phyloP scores from a whole-genome alignment of 768 basidiomycete genomes.

The Psilocybe tampanensis region DNA sequence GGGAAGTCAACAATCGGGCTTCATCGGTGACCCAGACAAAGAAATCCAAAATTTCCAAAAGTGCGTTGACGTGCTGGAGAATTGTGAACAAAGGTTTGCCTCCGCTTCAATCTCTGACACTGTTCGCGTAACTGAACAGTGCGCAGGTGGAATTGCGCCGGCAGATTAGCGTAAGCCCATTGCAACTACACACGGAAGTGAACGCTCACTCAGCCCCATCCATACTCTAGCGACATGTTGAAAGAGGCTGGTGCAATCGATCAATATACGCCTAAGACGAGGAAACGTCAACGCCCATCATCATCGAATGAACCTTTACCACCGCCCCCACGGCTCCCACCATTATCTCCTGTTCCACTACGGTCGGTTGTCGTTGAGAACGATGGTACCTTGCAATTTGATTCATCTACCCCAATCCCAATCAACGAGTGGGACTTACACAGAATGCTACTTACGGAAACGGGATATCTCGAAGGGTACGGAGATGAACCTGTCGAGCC shows the following conservation, averaged over 20 bases:
- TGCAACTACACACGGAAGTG: constrained; percentile 18
- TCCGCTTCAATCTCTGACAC: background rate
- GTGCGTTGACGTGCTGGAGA: constrained; percentile 49
- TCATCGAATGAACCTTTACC: background rate
- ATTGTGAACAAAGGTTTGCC: constrained; percentile 35
- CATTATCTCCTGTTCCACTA: background rate
- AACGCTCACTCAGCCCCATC: background rate
- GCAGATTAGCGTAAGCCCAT: constrained; percentile 35
- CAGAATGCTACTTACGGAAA: constrained; percentile 27
- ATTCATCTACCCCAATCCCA: background rate
- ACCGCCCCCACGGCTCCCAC: too few species aligned
- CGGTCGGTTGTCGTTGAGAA: background rate
- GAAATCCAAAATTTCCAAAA: constrained; percentile 54
- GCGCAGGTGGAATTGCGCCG: constrained; percentile 40
- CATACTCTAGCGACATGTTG: constrained; percentile 52
- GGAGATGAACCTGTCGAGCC: background rate
- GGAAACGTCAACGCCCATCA: constrained; percentile 52
- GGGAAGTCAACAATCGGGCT: constrained; percentile 45
- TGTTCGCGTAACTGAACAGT: background rate
- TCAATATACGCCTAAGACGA: constrained; percentile 43
- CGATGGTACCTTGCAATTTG: background rate
- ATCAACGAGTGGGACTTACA: constrained; percentile 25
- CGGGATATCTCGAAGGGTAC: constrained; percentile 19
- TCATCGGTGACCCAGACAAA: constrained; percentile 37
- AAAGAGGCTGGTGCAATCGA: constrained; percentile 58